Evolutionary conservation across 352 stramenopile species (phyloP).

Genomic region (Phytophthora aleatoria): DNA sequence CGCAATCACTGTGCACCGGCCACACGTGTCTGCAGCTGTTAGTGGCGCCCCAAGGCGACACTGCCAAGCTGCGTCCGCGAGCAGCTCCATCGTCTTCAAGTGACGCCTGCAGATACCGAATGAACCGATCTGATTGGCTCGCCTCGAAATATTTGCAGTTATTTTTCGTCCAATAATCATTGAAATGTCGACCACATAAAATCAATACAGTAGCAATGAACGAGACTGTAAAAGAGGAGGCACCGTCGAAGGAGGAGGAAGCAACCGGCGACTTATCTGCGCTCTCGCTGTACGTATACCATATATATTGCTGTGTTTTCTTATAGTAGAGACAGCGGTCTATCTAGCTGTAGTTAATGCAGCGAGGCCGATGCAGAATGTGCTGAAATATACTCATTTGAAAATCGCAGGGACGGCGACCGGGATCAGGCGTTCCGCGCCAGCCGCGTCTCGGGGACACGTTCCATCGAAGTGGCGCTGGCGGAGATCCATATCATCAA

Average conservation of each 20-base stretch:
- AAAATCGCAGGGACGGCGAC: slow-evolving; percentile 33
- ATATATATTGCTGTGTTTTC: neutral
- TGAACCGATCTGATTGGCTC: slow-evolving; percentile 10
- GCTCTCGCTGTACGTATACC: slow-evolving; percentile 32
- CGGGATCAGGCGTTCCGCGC: slow-evolving; percentile 49
- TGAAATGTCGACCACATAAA: slow-evolving; percentile 19
- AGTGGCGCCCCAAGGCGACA: too few species aligned
- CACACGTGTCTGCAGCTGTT: slow-evolving; percentile 41
- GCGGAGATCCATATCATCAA: slow-evolving; percentile 74
- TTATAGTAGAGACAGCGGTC: neutral
- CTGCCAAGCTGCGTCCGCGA: slow-evolving; percentile 45
- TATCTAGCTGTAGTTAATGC: slow-evolving; percentile 12
- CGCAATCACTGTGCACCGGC: slow-evolving; percentile 46
- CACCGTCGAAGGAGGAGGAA: slow-evolving; percentile 22
- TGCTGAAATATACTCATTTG: slow-evolving; percentile 18
- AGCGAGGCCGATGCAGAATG: neutral
- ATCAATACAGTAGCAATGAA: slow-evolving; percentile 11
- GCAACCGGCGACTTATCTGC: slow-evolving; percentile 16
- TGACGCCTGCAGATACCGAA: slow-evolving; percentile 28
- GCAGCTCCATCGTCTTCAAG: slow-evolving; percentile 42
- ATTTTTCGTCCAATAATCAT: slow-evolving; percentile 30
- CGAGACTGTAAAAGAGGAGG: slow-evolving; percentile 26
- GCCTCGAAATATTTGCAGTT: neutral
- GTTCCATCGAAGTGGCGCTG: slow-evolving; percentile 69
- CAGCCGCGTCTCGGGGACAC: slow-evolving; percentile 69